Evolutionary conservation across 2,329 filamentous ascomycete species (phyloP).

Genomic region (Calonectria ilicicola): DNA sequence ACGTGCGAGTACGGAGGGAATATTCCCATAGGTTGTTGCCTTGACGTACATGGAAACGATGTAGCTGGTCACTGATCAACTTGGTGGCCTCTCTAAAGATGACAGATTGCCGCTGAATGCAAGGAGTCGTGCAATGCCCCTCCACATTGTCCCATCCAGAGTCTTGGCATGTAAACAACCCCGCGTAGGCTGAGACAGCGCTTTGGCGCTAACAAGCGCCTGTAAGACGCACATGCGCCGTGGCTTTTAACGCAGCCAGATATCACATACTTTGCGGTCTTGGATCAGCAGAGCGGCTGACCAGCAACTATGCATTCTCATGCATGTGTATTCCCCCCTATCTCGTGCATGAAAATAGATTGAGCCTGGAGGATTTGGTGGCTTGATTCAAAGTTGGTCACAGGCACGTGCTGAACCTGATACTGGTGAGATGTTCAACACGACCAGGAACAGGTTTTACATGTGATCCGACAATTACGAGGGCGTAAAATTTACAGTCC

Average conservation of each 20-base stretch:
- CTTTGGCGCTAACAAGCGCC: background rate
- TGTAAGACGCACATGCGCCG: background rate
- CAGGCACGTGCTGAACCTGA: background rate
- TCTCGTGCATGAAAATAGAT: background rate
- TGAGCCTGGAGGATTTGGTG: background rate
- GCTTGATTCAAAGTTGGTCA: background rate
- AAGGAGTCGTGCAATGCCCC: fast-evolving
- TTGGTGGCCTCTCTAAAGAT: background rate
- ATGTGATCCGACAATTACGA: no score
- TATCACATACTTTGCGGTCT: background rate
- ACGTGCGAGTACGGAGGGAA: background rate
- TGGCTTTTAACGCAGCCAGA: background rate
- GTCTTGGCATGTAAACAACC: background rate
- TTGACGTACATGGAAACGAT: background rate
- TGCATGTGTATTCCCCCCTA: no score
- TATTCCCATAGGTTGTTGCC: background rate
- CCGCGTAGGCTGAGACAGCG: background rate
- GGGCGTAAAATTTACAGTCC: no score
- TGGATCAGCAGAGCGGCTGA: background rate
- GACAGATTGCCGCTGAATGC: background rate
- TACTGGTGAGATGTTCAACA: background rate
- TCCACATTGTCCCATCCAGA: background rate
- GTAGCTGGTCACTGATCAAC: background rate
- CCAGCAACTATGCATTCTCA: no score
- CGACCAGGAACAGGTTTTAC: background rate